Evolutionary conservation across 2,329 filamentous ascomycete genomes (phyloP), one percentile per base, ranked within the genome.

Genomic region (Phyllosticta capitalensis): DNA sequence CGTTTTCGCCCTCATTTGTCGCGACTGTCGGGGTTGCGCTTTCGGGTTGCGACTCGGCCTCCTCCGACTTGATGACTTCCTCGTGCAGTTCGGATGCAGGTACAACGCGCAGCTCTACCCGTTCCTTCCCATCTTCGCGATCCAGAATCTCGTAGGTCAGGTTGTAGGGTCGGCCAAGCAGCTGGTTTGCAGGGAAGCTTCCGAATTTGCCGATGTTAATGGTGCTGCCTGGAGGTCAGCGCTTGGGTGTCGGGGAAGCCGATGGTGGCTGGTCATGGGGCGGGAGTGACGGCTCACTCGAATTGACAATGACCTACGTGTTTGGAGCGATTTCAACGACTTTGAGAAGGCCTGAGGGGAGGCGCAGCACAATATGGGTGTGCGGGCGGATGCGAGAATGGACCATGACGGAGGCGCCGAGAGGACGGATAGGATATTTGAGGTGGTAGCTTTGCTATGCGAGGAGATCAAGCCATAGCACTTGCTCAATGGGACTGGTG

Each of bases 131-230:
- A 48, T 74, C 68, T 4, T 85, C 80, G 24, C 79, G 84, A 67
- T 96, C 90, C 63, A 88, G 82, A 1, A 97, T 80, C 72, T 97
- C 92, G 75, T 90, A 99, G 0, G 92, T 97, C 62, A 95, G 79
- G 76, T 96, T 84, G 71, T 90, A 96, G 0, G 94, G 94, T 7
- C 94, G 86, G n/a, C 90, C 88, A 63, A 99, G 83, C 52, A 99
- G 84, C 30, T 94, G 82, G 70, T 97, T 96, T 56, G 89, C 85
- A 17, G 90, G 87, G 70, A 99, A 96, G 1, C 85, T 84, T 64
- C 94, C 94, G 71, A 94, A 95, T 82, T 96, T 97, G 59, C 91
- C 91, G 33, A 97, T 79, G 1, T 89, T 90, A 64, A 97, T 88
- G 52, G 84, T 89, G 49, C 92, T 96, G 65, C 66, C 38, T 45